phyloP scores from a whole-genome alignment of 768 basidiomycete genomes.

The Arthromyces matolae region DNA sequence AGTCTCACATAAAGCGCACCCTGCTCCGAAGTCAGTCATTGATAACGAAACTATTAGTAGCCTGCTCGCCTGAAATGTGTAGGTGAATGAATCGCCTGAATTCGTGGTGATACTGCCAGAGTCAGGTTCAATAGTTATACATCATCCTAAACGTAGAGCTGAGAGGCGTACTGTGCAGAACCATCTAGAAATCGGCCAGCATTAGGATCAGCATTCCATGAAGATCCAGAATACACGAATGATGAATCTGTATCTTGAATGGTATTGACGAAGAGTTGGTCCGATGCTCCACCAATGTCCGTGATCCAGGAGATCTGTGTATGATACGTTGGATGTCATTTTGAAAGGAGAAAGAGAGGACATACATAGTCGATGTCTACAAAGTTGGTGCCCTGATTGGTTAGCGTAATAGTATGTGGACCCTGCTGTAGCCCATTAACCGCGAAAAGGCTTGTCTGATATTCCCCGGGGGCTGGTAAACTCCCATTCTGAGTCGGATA shows the following conservation, averaged over 20 bases:
- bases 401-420: constrained; percentile 35
- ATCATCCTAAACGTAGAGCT: too few species aligned
- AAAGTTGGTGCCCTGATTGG: constrained; percentile 23
- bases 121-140: too few species aligned
- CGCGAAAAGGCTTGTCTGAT: constrained; percentile 41
- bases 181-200: constrained; percentile 38
- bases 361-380: constrained; percentile 50
- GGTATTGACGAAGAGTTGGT: constrained; percentile 23
- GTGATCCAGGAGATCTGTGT: constrained; percentile 31
- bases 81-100: constrained; percentile 28
- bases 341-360: constrained; percentile 8
- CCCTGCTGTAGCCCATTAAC: constrained; percentile 28
- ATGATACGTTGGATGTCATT: not conserved
- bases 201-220: constrained; percentile 32
- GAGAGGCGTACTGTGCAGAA: constrained; percentile 40
- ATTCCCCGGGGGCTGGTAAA: constrained; percentile 24
- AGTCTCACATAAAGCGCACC: too few species aligned
- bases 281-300: constrained; percentile 23
- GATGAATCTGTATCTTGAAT: constrained; percentile 33
- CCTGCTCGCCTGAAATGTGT: constrained; percentile 39
- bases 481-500: constrained; percentile 28
- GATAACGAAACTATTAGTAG: not conserved
- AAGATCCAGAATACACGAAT: constrained; percentile 31
- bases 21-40: too few species aligned
- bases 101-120: constrained; percentile 33